These are phyloP conservation scores for Aspergillus indologenus DNA, from an alignment of 495 filamentous ascomycete genomes.

Conservation along the genomic window DNA sequence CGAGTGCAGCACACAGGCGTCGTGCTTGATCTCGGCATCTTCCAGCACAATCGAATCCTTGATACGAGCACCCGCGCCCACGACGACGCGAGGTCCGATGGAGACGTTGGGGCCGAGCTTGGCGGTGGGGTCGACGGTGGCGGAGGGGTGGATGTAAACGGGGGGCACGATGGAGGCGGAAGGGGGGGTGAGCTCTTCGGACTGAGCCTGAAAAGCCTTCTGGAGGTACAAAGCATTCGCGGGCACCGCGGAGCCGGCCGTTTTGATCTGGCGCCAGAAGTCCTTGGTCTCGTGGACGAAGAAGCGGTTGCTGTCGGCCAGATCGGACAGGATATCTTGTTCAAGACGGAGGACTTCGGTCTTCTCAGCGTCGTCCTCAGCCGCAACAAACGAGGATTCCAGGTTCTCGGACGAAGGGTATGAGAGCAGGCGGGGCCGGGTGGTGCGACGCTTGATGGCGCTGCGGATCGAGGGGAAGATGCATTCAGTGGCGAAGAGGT, in stretches of 20 bases:
- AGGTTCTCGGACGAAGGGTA: slow-evolving; percentile 96
- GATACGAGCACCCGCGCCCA: slow-evolving; percentile 86
- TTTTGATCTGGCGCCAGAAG: slow-evolving; percentile 99
- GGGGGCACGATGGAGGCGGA: slow-evolving; percentile 89
- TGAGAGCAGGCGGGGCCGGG: slow-evolving; percentile 83
- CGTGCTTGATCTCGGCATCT: slow-evolving; percentile 94
- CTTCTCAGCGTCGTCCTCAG: slow-evolving; percentile 71
- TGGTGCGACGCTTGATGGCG: slow-evolving; percentile 93
- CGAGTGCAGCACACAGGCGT: slow-evolving; percentile 91
- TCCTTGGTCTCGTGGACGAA: slow-evolving; percentile 98
- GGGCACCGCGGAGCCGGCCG: slow-evolving; percentile 93
- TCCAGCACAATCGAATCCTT: slow-evolving; percentile 97
- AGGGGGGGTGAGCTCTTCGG: slow-evolving; percentile 76
- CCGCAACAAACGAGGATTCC: slow-evolving; percentile 71
- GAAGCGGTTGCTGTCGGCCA: slow-evolving; percentile 97
- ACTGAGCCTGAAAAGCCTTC: slow-evolving; percentile 84
- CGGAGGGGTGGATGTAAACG: slow-evolving; percentile 97
- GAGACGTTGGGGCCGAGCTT: slow-evolving; percentile 97
- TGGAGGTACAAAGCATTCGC: slow-evolving; percentile 97
- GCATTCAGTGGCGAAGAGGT: slow-evolving; percentile 90
- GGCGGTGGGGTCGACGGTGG: slow-evolving; percentile 86
- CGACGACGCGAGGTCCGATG: slow-evolving; percentile 77
- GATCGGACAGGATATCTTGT: slow-evolving; percentile 94
- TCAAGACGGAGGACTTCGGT: slow-evolving; percentile 92
- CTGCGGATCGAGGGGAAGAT: slow-evolving; percentile 95